These are phyloP conservation scores for Chimonanthus salicifolius DNA, from an alignment of 164 flowering plant species.

Conservation along the genomic window DNA sequence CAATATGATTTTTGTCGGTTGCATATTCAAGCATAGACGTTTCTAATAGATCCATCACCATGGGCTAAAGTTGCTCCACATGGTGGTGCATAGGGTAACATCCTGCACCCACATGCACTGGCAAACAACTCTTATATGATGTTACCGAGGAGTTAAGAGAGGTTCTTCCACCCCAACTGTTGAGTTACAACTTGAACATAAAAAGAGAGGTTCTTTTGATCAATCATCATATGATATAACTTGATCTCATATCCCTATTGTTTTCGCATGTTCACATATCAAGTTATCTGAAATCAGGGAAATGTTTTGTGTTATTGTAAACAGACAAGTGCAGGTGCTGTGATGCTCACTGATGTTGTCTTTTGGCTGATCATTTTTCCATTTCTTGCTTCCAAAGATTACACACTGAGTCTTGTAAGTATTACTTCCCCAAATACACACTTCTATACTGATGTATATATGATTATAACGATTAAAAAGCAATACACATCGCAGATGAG, in stretches of 20 bases:
- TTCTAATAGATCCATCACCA: not conserved
- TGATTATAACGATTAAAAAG: not conserved
- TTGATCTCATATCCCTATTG: not conserved
- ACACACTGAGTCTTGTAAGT: slow-evolving; percentile 67
- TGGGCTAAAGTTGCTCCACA: not conserved
- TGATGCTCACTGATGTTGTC: slow-evolving; percentile 83
- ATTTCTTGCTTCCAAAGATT: slow-evolving; percentile 62
- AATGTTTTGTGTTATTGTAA: slow-evolving; percentile 10
- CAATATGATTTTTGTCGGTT: too few relatives aligned
- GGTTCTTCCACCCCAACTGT: too few relatives aligned
- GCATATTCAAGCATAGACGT: too few relatives aligned
- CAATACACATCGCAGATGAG: too few relatives aligned
- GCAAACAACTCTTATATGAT: too few relatives aligned
- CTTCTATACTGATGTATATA: not conserved
- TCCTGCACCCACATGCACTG: not conserved
- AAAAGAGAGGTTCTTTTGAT: too few relatives aligned
- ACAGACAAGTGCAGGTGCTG: slow-evolving; percentile 95
- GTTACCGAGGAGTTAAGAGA: too few relatives aligned
- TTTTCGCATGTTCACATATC: not conserved
- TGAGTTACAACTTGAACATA: too few relatives aligned
- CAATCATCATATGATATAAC: not conserved
- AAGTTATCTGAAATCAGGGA: not conserved
- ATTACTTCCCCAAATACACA: not conserved
- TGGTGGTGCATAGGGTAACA: not conserved
- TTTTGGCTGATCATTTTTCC: slow-evolving; percentile 92